Conservation (phyloP, 305 asterid genomes). For the Fraxinus angustifolia region DNA sequence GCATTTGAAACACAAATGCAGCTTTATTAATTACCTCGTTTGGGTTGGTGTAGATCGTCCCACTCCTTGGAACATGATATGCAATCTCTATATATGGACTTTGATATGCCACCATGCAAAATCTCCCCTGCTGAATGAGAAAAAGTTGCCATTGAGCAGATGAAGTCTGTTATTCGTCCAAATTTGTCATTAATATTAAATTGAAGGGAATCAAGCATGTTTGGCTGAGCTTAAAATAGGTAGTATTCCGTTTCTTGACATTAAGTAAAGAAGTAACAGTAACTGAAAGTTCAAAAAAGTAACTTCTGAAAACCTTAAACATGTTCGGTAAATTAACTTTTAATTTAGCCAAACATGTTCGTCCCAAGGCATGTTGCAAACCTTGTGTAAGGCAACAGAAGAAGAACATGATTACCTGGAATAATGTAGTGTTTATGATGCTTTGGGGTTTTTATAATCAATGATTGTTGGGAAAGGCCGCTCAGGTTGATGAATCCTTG, state of each 20-base stretch:
- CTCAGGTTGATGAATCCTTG: constrained; percentile 35
- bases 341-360: not conserved
- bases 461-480: constrained; percentile 51
- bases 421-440: constrained; percentile 52
- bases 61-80: constrained; percentile 21
- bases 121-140: constrained; percentile 28
- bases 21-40: constrained; percentile 33
- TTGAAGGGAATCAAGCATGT: not conserved
- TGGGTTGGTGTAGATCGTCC: constrained; percentile 27
- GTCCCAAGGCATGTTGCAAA: not conserved
- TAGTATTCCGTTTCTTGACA: not conserved
- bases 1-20: not conserved
- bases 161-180: not conserved
- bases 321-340: not conserved
- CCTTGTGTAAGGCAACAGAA: not conserved
- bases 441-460: constrained; percentile 46
- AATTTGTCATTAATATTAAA: not conserved
- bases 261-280: not conserved
- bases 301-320: not conserved
- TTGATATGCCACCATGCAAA: constrained; percentile 18
- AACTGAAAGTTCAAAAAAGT: not conserved
- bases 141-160: not conserved
- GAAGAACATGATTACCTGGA: constrained; percentile 48
- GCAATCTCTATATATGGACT: constrained; percentile 25
- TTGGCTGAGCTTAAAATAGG: not conserved